Evolutionary conservation across 2,329 filamentous ascomycete species (phyloP).

Genomic region (Botryotinia convoluta): DNA sequence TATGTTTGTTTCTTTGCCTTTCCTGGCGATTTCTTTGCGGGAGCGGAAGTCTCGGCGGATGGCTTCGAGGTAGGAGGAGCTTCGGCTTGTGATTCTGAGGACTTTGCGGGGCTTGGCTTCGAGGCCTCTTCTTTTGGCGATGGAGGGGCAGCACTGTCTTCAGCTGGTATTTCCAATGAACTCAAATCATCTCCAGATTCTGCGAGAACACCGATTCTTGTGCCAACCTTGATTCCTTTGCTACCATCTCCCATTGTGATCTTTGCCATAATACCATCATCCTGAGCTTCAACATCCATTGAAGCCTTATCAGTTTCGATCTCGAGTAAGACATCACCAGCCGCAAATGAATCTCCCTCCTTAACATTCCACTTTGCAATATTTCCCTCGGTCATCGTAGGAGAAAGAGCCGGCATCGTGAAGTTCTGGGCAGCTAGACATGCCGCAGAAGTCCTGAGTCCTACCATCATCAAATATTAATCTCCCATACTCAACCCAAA

Average conservation of each 20-base stretch:
- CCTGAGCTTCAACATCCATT: slow-evolving; percentile 92
- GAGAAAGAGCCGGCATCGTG: slow-evolving; percentile 86
- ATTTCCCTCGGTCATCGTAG: slow-evolving; percentile 92
- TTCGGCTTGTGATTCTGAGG: slow-evolving; percentile 22
- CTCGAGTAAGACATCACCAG: slow-evolving; percentile 84
- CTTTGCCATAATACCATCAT: slow-evolving; percentile 83
- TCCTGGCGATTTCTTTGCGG: slow-evolving; percentile 42
- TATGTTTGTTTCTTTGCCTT: slow-evolving; percentile 64
- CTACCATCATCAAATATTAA: slow-evolving; percentile 43
- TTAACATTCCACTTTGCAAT: slow-evolving; percentile 83
- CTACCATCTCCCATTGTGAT: slow-evolving; percentile 71
- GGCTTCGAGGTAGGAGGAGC: slow-evolving; percentile 16
- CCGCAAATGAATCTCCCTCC: slow-evolving; percentile 78
- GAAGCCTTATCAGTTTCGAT: slow-evolving; percentile 94
- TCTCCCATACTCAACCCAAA: slow-evolving; percentile 14
- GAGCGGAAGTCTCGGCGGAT: slow-evolving; percentile 29
- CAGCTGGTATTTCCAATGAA: slow-evolving; percentile 70
- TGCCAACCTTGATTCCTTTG: slow-evolving; percentile 75
- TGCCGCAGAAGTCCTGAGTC: slow-evolving; percentile 60
- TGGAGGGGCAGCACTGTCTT: slow-evolving; percentile 47
- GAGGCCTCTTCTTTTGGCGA: slow-evolving; percentile 33
- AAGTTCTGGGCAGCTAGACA: slow-evolving; percentile 78
- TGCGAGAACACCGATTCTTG: slow-evolving; percentile 78
- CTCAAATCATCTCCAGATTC: slow-evolving; percentile 77
- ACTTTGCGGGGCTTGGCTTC: slow-evolving; percentile 29